phyloP scores from a whole-genome alignment of 192 early-diverging fungal species.

The Coemansia interrupta region DNA sequence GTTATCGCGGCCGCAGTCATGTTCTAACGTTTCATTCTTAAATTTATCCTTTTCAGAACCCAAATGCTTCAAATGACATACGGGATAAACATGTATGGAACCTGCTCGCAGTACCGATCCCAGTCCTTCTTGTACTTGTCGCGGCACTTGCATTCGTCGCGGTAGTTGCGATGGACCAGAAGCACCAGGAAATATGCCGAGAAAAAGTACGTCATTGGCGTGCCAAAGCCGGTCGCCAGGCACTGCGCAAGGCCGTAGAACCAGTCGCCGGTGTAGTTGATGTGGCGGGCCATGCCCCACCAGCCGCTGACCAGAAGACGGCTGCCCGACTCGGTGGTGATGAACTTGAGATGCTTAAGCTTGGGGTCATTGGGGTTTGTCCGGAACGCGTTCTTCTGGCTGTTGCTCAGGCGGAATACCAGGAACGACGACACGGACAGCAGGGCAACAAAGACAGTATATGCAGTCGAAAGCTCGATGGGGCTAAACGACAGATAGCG shows the following conservation, averaged over 20 bases:
- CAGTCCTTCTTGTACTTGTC: conserved; percentile 93
- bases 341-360: conserved; percentile 74
- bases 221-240: conserved; percentile 75
- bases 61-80: conserved; percentile 50
- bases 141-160: conserved; percentile 88
- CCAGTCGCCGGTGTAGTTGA: conserved; percentile 97
- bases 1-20: conserved; percentile 10
- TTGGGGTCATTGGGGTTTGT: conserved; percentile 60
- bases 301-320: conserved; percentile 81
- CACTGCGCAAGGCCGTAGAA: conserved; percentile 87
- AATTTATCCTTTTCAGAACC: background rate
- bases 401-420: conserved; percentile 88
- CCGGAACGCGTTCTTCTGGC: conserved; percentile 87
- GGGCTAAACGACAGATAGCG: conserved; percentile 78
- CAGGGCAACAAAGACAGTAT: conserved; percentile 43
- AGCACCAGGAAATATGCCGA: conserved; percentile 87
- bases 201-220: conserved; percentile 91
- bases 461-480: conserved; percentile 52
- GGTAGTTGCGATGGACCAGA: conserved; percentile 80
- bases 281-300: conserved; percentile 93
- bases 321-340: conserved; percentile 78
- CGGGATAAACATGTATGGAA: conserved; percentile 85
- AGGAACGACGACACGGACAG: conserved; percentile 65
- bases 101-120: conserved; percentile 76
- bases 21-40: conserved; percentile 9